A percentile compares a stretch with the other conserved stretches of the same genome.
Evolutionary conservation across 78 protist genomes (phyloP).

Genomic region (Dictyostelium firmibasis): DNA sequence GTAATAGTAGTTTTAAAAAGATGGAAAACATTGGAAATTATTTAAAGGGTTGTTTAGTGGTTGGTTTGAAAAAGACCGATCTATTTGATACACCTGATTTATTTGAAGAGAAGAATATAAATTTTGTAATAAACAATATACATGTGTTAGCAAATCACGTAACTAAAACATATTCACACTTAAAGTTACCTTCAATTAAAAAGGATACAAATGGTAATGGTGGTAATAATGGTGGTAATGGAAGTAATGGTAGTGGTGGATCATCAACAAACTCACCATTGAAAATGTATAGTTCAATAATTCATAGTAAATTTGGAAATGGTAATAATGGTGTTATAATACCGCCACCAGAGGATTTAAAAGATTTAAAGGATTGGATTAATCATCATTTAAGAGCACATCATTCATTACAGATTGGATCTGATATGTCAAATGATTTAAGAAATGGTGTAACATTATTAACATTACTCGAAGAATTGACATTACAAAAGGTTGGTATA

Average conservation of each 20-base stretch:
- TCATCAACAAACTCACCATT: neutral
- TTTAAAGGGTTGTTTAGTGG: slow-evolving; percentile 28
- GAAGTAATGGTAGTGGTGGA: neutral
- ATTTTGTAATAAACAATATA: slow-evolving; percentile 68
- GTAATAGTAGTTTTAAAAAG: slow-evolving; percentile 65
- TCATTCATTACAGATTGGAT: neutral
- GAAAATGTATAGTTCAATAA: slow-evolving; percentile 32
- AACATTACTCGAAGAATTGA: slow-evolving; percentile 14
- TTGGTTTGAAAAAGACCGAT: slow-evolving; percentile 59
- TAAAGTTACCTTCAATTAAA: neutral
- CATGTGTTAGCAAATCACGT: slow-evolving; percentile 62
- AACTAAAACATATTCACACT: neutral
- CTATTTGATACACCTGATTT: slow-evolving; percentile 73
- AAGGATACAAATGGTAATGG: neutral
- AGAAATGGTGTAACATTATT: slow-evolving; percentile 42
- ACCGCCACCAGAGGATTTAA: slow-evolving; percentile 6
- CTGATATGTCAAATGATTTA: slow-evolving; percentile 23
- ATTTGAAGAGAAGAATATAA: slow-evolving; percentile 78
- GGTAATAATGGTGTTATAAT: neutral
- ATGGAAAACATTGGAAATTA: slow-evolving; percentile 81
- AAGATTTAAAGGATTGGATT: slow-evolving; percentile 38
- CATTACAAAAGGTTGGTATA: slow-evolving; percentile 35
- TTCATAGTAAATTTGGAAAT: slow-evolving; percentile 48
- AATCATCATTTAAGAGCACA: slow-evolving; percentile 16
- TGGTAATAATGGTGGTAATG: too few relatives aligned